A percentile compares a stretch with the other conserved stretches of the same genome.
These are phyloP conservation scores for Apostasia ramifera DNA, from an alignment of 106 monocot species.

Conservation along the genomic window DNA sequence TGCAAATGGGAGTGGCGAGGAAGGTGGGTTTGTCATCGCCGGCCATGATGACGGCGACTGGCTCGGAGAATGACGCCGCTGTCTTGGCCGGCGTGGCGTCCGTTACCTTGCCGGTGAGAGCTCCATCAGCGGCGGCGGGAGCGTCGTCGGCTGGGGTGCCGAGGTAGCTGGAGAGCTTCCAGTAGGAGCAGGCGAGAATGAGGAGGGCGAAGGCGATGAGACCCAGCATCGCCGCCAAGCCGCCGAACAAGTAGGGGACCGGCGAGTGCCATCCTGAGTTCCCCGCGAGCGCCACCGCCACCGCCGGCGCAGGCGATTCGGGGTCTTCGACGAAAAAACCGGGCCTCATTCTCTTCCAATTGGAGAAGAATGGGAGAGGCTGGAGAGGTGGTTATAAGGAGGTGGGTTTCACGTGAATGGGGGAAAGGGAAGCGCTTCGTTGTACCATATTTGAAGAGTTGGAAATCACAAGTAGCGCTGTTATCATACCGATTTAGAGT, in stretches of 20 bases:
- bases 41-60: conserved; percentile 42
- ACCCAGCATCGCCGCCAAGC: conserved; percentile 45
- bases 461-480: too few species aligned
- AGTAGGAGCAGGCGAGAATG: conserved; percentile 43
- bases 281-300: neutral
- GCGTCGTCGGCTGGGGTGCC: conserved; percentile 1
- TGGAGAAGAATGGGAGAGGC: too few species aligned
- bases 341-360: too few species aligned
- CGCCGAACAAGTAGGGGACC: conserved; percentile 46
- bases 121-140: neutral
- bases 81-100: neutral
- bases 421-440: too few species aligned
- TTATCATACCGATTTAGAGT: too few species aligned
- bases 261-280: conserved; percentile 32
- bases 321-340: too few species aligned
- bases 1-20: conserved; percentile 27
- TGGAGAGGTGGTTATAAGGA: too few species aligned
- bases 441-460: too few species aligned
- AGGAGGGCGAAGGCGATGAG: conserved; percentile 43
- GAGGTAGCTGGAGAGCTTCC: conserved; percentile 40
- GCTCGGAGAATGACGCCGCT: conserved; percentile 4
- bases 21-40: conserved; percentile 35
- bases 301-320: neutral
- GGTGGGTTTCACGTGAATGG: too few species aligned
- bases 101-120: neutral